phyloP scores from a whole-genome alignment of 2,329 filamentous ascomycete species.

The Helminthosporium solani region DNA sequence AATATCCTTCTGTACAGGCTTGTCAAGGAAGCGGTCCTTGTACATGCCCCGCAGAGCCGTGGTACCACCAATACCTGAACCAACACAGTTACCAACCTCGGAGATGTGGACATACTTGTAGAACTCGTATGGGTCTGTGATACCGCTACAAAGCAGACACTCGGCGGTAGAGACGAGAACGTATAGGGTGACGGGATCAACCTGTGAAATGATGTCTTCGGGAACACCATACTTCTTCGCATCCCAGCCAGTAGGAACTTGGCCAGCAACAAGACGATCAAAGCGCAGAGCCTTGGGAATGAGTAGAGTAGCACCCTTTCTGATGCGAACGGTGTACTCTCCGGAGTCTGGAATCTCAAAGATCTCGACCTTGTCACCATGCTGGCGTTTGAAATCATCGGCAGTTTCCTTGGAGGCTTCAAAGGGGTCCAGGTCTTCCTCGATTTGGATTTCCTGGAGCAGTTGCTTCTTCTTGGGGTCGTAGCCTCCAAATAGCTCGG shows the following conservation, averaged over 20 bases:
- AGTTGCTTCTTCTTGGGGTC: slow-evolving; percentile 98
- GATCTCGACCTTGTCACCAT: slow-evolving; percentile 95
- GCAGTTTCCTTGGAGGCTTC: slow-evolving; percentile 97
- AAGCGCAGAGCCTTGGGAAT: slow-evolving; percentile 97
- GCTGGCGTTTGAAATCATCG: slow-evolving; percentile 94
- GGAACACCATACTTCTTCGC: slow-evolving; percentile 94
- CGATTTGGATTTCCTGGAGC: slow-evolving; percentile 94
- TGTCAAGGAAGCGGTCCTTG: slow-evolving; percentile 94
- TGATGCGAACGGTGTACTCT: slow-evolving; percentile 90
- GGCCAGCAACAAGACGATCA: slow-evolving; percentile 93
- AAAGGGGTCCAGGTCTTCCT: slow-evolving; percentile 95
- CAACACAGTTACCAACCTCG: slow-evolving; percentile 96
- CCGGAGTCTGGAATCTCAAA: slow-evolving; percentile 93
- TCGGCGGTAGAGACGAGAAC: slow-evolving; percentile 93
- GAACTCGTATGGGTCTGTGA: slow-evolving; percentile 98
- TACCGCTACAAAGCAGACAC: slow-evolving; percentile 85
- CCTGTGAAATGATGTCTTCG: slow-evolving; percentile 95
- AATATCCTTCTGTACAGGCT: slow-evolving; percentile 97
- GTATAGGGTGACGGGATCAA: slow-evolving; percentile 93
- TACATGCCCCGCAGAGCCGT: slow-evolving; percentile 95
- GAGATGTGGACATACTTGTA: slow-evolving; percentile 99
- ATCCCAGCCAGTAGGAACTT: slow-evolving; percentile 96
- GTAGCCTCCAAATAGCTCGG: slow-evolving; percentile 94
- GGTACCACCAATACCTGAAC: slow-evolving; percentile 96
- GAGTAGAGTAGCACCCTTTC: slow-evolving; percentile 91